Evolutionary conservation across 805 yeast species (phyloP), one percentile per base, ranked within the genome.

Genomic region (Starmerella stigmatis): DNA sequence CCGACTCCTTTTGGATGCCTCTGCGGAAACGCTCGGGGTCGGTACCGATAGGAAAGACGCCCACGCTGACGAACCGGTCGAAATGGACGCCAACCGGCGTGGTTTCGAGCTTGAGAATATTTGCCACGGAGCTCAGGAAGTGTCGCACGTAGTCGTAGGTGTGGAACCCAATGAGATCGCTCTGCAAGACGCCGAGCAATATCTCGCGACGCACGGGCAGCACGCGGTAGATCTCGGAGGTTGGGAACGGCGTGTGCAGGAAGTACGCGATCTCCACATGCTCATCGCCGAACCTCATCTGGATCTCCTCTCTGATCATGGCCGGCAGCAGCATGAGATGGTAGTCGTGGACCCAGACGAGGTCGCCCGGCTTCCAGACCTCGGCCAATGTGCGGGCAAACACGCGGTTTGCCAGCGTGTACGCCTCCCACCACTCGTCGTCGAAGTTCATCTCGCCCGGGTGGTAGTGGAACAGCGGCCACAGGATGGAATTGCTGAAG

Each of bases 381-480:
- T 72, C 65, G 10, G 84, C 77, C 47, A 92, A 78, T 32, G 73
- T 80, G 30, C 75, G 68, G 11, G 95, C 92, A 67, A 92, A 92
- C 49, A 74, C 68, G 47, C 79, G 67, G 61, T 92, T 92, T 6
- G 97, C 97, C 61, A 86, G 92, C 45, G 86, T 82, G 63, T 92
- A 92, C 1, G 97, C 97, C 44, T 88, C 88, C 98, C 98, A 92
- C 1, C 96, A 95, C 50, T 76, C 78, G 62, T 92, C 98, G 64
- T 92, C 98, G 60, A 92, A 92, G 61, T 85, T 88, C 82, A 94
- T 92, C 64, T 94, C 98, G 50, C 97, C 98, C 0, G 99, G 98
- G 61, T 92, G 98, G 65, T 92, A 92, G 63, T 92, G 99, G 69
- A 92, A 92, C 50, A 94, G 66, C 1, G 99, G 99, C 99, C 99